Evolutionary conservation across 805 yeast genomes (phyloP), one percentile per base, ranked within the genome.

Genomic region (Sporopachydermia quercuum): DNA sequence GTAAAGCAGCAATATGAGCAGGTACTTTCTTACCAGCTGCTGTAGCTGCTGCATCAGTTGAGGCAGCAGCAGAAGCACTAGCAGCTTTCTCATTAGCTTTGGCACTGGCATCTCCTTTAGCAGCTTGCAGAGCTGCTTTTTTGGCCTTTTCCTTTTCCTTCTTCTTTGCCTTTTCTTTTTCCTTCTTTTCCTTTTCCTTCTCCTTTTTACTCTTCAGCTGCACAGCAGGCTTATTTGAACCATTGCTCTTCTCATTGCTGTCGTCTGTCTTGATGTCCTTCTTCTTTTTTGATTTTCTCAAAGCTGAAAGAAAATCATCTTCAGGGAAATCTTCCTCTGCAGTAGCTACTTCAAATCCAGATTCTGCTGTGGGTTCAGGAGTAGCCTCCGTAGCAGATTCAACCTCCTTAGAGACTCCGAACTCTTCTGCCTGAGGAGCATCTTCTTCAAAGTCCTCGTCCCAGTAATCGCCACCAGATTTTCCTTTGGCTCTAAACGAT

Each of bases 141-240:
- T 71, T 50, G 78, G 83, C 68, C 89, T 89, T 56, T 46, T 63
- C 68, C 30, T 63, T 59, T 54, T 63, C 67, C 49, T 63, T 64
- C 54, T 23, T 23, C n/a, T 23, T n/a, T n/a, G 8, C n/a, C 30
- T 23, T 23, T n/a, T 23, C n/a, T n/a, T 23, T 76, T 59, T 87
- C 95, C 60, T 89, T 94, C 75, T 83, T 84, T 61, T 91, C 94
- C 65, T 78, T 87, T 65, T 89, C 93, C 63, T 81, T 82, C 54
- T 23, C n/a, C 30, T 23, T n/a, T 23, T 23, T 82, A 42, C 89
- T 75, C 61, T 87, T 85, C 54, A 86, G 48, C 11, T 51, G 58
- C 30, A 23, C 30, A 8, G n/a, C 30, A 23, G 30, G 30, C 15
- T 45, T 51, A 40, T 51, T 50, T 35, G 47, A 52, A 11, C 43